These are phyloP conservation scores for Hymenoscyphus repandus DNA, from an alignment of 2,329 filamentous ascomycete genomes.

Conservation along the genomic window DNA sequence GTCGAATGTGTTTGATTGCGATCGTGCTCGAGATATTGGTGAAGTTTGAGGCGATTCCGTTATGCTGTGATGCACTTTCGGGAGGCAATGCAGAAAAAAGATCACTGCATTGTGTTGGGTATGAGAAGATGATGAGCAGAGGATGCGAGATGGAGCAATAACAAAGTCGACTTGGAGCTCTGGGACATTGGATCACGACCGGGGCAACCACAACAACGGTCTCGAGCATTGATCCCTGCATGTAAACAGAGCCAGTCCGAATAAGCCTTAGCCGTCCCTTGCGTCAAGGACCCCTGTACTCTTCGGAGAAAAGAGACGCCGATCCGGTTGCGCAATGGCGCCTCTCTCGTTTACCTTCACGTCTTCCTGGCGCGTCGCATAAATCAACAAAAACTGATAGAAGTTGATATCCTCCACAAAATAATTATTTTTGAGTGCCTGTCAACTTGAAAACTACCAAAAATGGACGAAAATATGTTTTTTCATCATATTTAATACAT, in stretches of 20 bases:
- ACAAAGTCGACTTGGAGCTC: not conserved
- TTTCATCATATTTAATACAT: not conserved
- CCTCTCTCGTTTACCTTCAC: not conserved
- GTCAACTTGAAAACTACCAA: not conserved
- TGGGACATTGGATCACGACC: slow-evolving; percentile 1
- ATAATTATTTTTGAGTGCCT: not conserved
- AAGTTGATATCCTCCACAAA: not conserved
- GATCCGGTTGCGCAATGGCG: not conserved
- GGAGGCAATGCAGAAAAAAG: slow-evolving; percentile 11
- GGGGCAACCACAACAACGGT: not conserved
- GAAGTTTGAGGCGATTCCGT: slow-evolving; percentile 5
- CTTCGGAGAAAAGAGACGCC: not conserved
- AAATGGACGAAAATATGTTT: not conserved
- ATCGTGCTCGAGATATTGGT: slow-evolving; percentile 5
- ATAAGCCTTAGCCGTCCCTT: not conserved
- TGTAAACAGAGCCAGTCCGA: slow-evolving; percentile 1
- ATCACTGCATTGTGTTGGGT: slow-evolving; percentile 2
- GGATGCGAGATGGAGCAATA: slow-evolving; percentile 1
- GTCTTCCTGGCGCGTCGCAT: slow-evolving; percentile 4
- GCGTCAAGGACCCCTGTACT: not conserved
- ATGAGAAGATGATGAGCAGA: not conserved
- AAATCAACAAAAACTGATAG: slow-evolving; percentile 2
- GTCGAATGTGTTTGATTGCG: slow-evolving; percentile 3
- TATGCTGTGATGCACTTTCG: slow-evolving; percentile 9
- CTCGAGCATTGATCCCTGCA: not conserved